Conservation (phyloP, 352 stramenopile genomes). For the Blastocystis sp. region DNA sequence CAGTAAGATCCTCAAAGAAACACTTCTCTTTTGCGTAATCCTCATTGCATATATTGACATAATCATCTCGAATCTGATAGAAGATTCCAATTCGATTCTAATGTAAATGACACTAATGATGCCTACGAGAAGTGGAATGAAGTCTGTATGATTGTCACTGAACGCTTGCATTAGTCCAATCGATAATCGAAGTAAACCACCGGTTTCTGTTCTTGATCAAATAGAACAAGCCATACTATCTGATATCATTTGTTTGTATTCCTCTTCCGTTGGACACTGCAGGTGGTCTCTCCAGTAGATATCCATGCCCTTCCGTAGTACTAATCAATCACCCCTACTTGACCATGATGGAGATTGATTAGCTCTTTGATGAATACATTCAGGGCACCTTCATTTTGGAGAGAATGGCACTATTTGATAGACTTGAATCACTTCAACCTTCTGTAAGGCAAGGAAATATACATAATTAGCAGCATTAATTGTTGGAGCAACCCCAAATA, state of each 20-base stretch:
- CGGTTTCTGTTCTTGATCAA: constrained; percentile 72
- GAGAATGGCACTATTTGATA: constrained; percentile 70
- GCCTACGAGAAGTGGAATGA: constrained; percentile 68
- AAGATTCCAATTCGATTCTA: constrained; percentile 87
- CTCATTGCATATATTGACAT: constrained; percentile 86
- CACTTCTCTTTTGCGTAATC: constrained; percentile 93
- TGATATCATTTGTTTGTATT: constrained; percentile 85
- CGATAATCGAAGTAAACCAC: constrained; percentile 86
- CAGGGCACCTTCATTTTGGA: constrained; percentile 76
- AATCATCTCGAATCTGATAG: constrained; percentile 94
- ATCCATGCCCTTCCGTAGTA: constrained; percentile 85
- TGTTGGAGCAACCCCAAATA: constrained; percentile 85
- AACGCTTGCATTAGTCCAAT: constrained; percentile 86
- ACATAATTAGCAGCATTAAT: constrained; percentile 96
- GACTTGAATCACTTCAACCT: not conserved
- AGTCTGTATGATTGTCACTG: constrained; percentile 69
- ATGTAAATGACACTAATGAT: constrained; percentile 67
- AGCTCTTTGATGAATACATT: constrained; percentile 86
- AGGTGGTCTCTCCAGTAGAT: constrained; percentile 85
- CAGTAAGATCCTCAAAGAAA: constrained; percentile 90
- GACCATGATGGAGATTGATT: constrained; percentile 73
- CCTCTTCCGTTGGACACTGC: constrained; percentile 79
- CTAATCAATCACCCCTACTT: not conserved
- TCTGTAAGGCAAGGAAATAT: constrained; percentile 89
- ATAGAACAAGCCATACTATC: constrained; percentile 70